Evolutionary conservation across 1,139 yeast genomes (phyloP), one percentile per base, ranked within the genome.

Genomic region (Meyerozyma smithsonii): DNA sequence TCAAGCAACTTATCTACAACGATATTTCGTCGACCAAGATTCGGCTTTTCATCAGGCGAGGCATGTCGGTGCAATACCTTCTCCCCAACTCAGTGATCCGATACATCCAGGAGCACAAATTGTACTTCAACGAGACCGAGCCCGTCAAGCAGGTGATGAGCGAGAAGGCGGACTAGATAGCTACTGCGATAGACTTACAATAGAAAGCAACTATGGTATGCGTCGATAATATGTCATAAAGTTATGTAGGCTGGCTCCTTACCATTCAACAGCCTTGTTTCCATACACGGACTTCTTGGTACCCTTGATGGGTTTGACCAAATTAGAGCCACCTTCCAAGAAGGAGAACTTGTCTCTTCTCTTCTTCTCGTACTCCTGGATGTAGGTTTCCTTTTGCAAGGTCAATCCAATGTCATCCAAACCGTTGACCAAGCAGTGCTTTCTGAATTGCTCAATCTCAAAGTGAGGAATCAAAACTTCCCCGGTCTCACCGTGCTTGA

Each of bases 361-460:
- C 48, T 67, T 65, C 25, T 66, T 75, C 70, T 92, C 98, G 58
- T 81, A 92, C 52, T 79, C 74, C 42, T 63, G 46, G 50, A 92
- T 92, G 62, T 59, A 79, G 41, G 79, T 78, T 66, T 87, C 96
- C 69, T 89, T 89, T 64, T 89, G 94, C 57, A 92, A 70, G 39
- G 98, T 92, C 57, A 92, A 78, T 34, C 97, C 97, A 65, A 92
- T 92, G 61, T 92, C 98, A 61, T 92, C 98, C 46, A 92, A 80
- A 46, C 98, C 98, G 51, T 92, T 88, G 44, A 90, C 72, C 54
- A 92, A 76, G 61, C 97, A 92, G 65, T 89, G 95, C 69, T 90
- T 90, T 74, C 97, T 84, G 76, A 89, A 92, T 35, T 72, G 76
- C 64, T 90, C 97, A 45, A 92, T 79, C 3, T 86, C 96, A 54